A percentile compares a stretch with the other conserved stretches of the same genome.
phyloP scores from a whole-genome alignment of 2,329 filamentous ascomycete genomes.

The Verticillium nubilum region DNA sequence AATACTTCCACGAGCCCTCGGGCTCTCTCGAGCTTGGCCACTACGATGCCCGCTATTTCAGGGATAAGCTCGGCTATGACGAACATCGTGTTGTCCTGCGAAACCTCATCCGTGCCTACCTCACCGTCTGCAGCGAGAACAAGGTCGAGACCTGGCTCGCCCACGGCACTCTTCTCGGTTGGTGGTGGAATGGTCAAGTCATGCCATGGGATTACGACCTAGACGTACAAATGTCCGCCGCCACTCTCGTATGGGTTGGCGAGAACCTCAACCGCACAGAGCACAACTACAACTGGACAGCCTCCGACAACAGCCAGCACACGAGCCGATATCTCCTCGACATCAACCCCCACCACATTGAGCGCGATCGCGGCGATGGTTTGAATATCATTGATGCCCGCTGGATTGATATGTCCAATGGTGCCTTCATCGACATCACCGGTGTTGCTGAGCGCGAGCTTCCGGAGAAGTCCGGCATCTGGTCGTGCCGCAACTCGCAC shows the following conservation, averaged over 20 bases:
- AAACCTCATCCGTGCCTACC: constrained; percentile 69
- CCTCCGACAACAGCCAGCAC: constrained; percentile 35
- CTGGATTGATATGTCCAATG: constrained; percentile 73
- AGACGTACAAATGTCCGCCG: constrained; percentile 70
- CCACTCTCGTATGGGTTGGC: constrained; percentile 61
- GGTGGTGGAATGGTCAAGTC: constrained; percentile 81
- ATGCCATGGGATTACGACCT: constrained; percentile 84
- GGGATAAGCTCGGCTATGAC: constrained; percentile 55
- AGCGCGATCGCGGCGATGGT: constrained; percentile 59
- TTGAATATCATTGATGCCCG: constrained; percentile 78
- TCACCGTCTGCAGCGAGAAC: constrained; percentile 57
- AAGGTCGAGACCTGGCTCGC: constrained; percentile 80
- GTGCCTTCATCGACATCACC: constrained; percentile 81
- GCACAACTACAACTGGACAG: constrained; percentile 46
- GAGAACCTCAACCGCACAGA: constrained; percentile 63
- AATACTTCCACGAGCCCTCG: constrained; percentile 62
- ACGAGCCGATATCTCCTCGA: constrained; percentile 63
- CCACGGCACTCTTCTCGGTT: constrained; percentile 76
- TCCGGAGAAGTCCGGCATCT: constrained; percentile 53
- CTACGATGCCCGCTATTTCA: constrained; percentile 70
- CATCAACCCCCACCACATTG: constrained; percentile 64
- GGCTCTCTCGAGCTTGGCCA: constrained; percentile 56
- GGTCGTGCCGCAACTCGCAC: constrained; percentile 79
- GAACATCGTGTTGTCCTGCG: constrained; percentile 61
- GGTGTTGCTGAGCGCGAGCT: constrained; percentile 64